A percentile compares a stretch with the other conserved stretches of the same genome.
Evolutionary conservation across 169 alveolate genomes (phyloP).

Genomic region (Cryptosporidium sp.): DNA sequence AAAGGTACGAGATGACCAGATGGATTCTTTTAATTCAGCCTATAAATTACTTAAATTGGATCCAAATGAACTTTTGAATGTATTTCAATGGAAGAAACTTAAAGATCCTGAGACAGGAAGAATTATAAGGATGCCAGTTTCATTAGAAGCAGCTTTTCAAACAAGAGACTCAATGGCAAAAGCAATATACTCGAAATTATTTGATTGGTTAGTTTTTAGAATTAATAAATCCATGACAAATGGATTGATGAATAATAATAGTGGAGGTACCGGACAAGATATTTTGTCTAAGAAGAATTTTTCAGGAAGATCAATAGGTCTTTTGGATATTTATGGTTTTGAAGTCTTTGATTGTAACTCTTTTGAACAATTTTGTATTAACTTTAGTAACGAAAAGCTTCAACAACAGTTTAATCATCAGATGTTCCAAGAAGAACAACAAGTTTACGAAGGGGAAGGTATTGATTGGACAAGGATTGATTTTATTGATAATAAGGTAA

Average conservation of each 20-base stretch:
- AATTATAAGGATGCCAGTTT: slow-evolving; percentile 71
- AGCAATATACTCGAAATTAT: slow-evolving; percentile 81
- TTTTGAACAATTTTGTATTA: slow-evolving; percentile 91
- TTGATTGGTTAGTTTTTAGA: slow-evolving; percentile 82
- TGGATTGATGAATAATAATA: slow-evolving; percentile 21
- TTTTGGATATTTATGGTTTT: slow-evolving; percentile 88
- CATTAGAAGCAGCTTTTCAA: slow-evolving; percentile 77
- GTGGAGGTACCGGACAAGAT: slow-evolving; percentile 11
- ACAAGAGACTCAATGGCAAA: slow-evolving; percentile 84
- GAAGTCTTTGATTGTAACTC: slow-evolving; percentile 86
- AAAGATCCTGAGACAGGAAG: slow-evolving; percentile 78
- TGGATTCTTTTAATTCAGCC: slow-evolving; percentile 76
- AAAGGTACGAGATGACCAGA: slow-evolving; percentile 58
- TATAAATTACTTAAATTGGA: slow-evolving; percentile 77
- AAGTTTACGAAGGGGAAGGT: slow-evolving; percentile 86
- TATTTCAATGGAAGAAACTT: slow-evolving; percentile 77
- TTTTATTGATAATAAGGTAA: slow-evolving; percentile 85
- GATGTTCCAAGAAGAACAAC: slow-evolving; percentile 86
- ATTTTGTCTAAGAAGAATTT: slow-evolving; percentile 7
- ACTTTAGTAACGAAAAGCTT: slow-evolving; percentile 89
- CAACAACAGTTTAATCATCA: slow-evolving; percentile 89
- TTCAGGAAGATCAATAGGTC: slow-evolving; percentile 85
- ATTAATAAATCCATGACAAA: slow-evolving; percentile 78
- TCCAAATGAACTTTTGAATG: slow-evolving; percentile 63
- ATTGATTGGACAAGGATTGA: slow-evolving; percentile 85